phyloP scores from a whole-genome alignment of 768 basidiomycete species.

The Pleurotus sapidus region DNA sequence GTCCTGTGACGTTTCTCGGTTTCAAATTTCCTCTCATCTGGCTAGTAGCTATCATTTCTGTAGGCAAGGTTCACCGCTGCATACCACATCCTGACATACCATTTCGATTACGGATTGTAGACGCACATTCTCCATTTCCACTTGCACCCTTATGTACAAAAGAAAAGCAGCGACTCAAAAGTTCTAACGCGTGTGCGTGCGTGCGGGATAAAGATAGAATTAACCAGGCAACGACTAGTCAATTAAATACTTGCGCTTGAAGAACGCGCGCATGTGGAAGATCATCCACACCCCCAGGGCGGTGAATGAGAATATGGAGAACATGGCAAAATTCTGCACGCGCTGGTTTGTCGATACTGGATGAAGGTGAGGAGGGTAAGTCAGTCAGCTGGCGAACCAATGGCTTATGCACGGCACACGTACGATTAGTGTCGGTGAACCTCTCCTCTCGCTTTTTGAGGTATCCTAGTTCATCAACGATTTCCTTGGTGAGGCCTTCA shows the following conservation, averaged over 20 bases:
- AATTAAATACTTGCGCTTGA: conserved; percentile 94
- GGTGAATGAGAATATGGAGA: conserved; percentile 77
- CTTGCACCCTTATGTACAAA: conserved; percentile 18
- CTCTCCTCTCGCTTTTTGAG: conserved; percentile 86
- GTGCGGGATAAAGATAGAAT: background rate
- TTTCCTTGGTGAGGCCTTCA: conserved; percentile 92
- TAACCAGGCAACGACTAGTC: conserved; percentile 39
- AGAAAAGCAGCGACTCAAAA: too few relatives aligned
- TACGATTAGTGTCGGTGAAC: conserved; percentile 88
- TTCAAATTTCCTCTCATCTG: too few relatives aligned
- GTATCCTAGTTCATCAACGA: conserved; percentile 91
- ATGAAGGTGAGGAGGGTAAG: background rate
- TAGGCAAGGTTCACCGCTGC: too few relatives aligned
- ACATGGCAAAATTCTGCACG: conserved; percentile 91
- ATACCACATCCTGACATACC: too few relatives aligned
- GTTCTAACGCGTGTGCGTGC: background rate
- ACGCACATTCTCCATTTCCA: conserved; percentile 45
- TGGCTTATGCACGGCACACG: conserved; percentile 24
- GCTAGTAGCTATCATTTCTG: too few relatives aligned
- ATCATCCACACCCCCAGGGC: conserved; percentile 93
- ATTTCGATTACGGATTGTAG: conserved; percentile 36
- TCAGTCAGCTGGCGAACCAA: background rate
- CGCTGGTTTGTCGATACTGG: conserved; percentile 89
- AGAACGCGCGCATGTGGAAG: conserved; percentile 89
- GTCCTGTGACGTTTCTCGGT: too few relatives aligned